Conservation (phyloP, 2,329 filamentous ascomycete genomes). For the Colletotrichum tamarilloi region DNA sequence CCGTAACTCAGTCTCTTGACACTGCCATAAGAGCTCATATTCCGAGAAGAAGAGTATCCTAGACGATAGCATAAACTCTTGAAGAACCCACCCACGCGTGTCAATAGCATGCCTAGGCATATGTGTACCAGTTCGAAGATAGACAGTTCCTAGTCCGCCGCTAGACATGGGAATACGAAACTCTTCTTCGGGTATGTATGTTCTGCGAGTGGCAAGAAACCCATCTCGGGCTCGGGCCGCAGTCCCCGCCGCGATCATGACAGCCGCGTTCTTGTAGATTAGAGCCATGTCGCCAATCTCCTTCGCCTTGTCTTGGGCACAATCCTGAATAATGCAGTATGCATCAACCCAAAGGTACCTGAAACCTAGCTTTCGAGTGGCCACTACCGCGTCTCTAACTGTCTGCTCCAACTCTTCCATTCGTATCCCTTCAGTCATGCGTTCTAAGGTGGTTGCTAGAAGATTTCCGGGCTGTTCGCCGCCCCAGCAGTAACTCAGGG, state of each 20-base stretch:
- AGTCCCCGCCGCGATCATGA: slow-evolving; percentile 20
- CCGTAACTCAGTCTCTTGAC: slow-evolving; percentile 19
- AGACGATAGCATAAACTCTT: slow-evolving; percentile 37
- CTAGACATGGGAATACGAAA: background rate
- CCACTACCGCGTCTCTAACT: slow-evolving; percentile 29
- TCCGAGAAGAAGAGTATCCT: slow-evolving; percentile 36
- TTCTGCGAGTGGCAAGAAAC: background rate
- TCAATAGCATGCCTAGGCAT: slow-evolving; percentile 21
- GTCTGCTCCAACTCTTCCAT: background rate
- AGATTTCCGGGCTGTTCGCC: background rate
- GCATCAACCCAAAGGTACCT: slow-evolving; percentile 37
- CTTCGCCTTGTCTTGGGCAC: slow-evolving; percentile 20
- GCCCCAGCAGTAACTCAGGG: slow-evolving; percentile 39
- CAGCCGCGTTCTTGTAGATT: slow-evolving; percentile 31
- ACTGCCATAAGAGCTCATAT: slow-evolving; percentile 37
- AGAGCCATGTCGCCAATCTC: slow-evolving; percentile 32
- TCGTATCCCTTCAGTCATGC: background rate
- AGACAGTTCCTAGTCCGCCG: background rate
- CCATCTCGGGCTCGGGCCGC: background rate
- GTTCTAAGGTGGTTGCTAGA: background rate
- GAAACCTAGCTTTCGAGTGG: slow-evolving; percentile 22
- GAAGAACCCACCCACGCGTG: slow-evolving; percentile 35
- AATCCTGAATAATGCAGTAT: slow-evolving; percentile 37
- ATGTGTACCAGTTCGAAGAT: slow-evolving; percentile 1
- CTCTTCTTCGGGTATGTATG: background rate